Evolutionary conservation across 352 stramenopile genomes (phyloP).

Genomic region (Lagenidium giganteum): DNA sequence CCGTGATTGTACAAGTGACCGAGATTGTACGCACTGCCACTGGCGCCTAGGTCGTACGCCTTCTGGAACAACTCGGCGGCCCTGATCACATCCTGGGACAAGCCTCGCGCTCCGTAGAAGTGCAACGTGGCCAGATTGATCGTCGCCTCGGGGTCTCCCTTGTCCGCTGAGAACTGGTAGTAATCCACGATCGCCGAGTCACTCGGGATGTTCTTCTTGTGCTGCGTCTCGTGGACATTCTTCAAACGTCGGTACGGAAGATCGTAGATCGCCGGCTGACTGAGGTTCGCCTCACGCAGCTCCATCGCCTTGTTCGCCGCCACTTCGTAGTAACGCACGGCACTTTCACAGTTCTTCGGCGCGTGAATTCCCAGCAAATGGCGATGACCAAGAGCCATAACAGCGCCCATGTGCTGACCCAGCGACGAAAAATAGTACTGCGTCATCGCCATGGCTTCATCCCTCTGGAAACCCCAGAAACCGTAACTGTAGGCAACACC

Average conservation of each 20-base stretch:
- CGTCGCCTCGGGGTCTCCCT: constrained; percentile 79
- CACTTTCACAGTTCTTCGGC: constrained; percentile 77
- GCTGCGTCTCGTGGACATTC: constrained; percentile 59
- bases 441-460: constrained; percentile 62
- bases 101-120: constrained; percentile 69
- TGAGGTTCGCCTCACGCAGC: constrained; percentile 51
- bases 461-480: constrained; percentile 61
- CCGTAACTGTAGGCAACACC: constrained; percentile 81
- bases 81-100: constrained; percentile 63
- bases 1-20: constrained; percentile 80
- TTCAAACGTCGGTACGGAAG: constrained; percentile 70
- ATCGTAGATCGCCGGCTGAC: constrained; percentile 62
- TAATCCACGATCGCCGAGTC: constrained; percentile 86
- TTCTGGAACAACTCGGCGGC: constrained; percentile 63
- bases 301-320: constrained; percentile 75
- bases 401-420: constrained; percentile 48
- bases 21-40: constrained; percentile 59
- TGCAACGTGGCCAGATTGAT: constrained; percentile 84
- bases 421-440: constrained; percentile 85
- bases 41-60: constrained; percentile 74
- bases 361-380: constrained; percentile 71
- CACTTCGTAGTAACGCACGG: constrained; percentile 86
- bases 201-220: constrained; percentile 76
- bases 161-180: constrained; percentile 86
- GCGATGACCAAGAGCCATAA: constrained; percentile 76